Evolutionary conservation across 1,139 yeast genomes (phyloP).

Genomic region (Kodamaea fungicola): DNA sequence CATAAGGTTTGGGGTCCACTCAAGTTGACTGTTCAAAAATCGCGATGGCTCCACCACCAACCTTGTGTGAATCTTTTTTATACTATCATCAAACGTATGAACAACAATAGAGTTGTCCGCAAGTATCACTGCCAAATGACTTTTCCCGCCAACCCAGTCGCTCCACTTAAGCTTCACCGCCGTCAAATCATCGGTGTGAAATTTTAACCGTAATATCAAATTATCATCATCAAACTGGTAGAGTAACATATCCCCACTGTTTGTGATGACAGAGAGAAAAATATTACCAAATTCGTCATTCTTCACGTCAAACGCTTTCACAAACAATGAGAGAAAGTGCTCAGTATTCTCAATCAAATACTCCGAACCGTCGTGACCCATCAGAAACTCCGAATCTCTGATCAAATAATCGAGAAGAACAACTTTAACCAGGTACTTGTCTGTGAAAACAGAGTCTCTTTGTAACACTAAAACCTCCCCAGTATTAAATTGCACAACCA

Average conservation of each 20-base stretch:
- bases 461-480: slow-evolving; percentile 36
- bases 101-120: slow-evolving; percentile 19
- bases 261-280: slow-evolving; percentile 16
- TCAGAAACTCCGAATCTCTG: slow-evolving; percentile 16
- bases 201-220: slow-evolving; percentile 1
- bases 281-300: slow-evolving; percentile 11
- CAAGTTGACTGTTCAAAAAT: slow-evolving; percentile 6
- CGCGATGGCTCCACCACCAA: slow-evolving; percentile 2
- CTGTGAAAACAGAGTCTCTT: slow-evolving; percentile 21
- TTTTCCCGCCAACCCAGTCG: slow-evolving; percentile 12
- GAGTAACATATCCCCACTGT: slow-evolving; percentile 17
- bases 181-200: slow-evolving; percentile 6
- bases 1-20: slow-evolving; percentile 2
- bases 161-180: slow-evolving; percentile 25
- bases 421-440: slow-evolving; percentile 22
- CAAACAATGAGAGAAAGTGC: slow-evolving; percentile 22
- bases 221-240: slow-evolving; percentile 14
- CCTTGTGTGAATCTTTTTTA: not conserved
- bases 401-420: slow-evolving; percentile 28
- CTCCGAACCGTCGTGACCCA: slow-evolving; percentile 8
- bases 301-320: slow-evolving; percentile 29
- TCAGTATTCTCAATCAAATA: slow-evolving; percentile 10
- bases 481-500: slow-evolving; percentile 37
- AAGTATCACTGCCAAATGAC: slow-evolving; percentile 13
- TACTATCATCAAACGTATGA: slow-evolving; percentile 5